A percentile compares a stretch with the other conserved stretches of the same genome.
phyloP scores from a whole-genome alignment of 345 rosid genomes.

The Lagerstroemia speciosa region DNA sequence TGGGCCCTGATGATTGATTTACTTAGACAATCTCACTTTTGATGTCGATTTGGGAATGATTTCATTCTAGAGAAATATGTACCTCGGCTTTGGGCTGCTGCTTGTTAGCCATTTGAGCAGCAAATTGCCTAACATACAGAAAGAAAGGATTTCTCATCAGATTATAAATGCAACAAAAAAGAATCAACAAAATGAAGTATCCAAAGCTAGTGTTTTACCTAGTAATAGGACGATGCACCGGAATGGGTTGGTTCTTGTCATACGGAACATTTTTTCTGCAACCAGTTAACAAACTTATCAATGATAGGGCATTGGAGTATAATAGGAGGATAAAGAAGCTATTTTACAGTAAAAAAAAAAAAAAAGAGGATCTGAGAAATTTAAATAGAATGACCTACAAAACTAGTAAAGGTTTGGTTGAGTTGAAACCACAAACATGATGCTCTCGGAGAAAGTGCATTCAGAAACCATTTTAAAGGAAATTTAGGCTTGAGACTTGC shows the following conservation, averaged over 20 bases:
- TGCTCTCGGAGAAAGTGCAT: too few species aligned
- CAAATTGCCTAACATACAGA: slow-evolving; percentile 49
- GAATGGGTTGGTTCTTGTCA: slow-evolving; percentile 43
- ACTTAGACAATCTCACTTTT: neutral
- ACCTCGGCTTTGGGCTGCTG: slow-evolving; percentile 47
- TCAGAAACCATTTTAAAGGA: neutral
- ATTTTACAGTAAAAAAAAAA: too few species aligned
- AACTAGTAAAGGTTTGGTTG: neutral
- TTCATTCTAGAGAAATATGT: neutral
- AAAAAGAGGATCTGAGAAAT: neutral
- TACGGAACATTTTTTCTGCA: slow-evolving; percentile 35
- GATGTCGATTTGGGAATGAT: neutral
- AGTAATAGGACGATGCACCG: slow-evolving; percentile 74
- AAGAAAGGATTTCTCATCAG: slow-evolving; percentile 5
- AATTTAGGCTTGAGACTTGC: too few species aligned
- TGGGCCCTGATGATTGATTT: slow-evolving; percentile 25
- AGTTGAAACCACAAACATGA: too few species aligned
- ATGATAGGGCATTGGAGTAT: neutral
- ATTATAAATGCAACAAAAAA: slow-evolving; percentile 1
- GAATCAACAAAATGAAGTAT: neutral
- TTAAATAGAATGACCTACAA: neutral
- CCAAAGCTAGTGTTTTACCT: slow-evolving; percentile 34
- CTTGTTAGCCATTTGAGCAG: slow-evolving; percentile 69
- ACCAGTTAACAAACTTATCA: neutral
- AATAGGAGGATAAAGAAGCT: neutral